Evolutionary conservation across 2,329 filamentous ascomycete species (phyloP).

Genomic region (Ambrosiella xylebori): DNA sequence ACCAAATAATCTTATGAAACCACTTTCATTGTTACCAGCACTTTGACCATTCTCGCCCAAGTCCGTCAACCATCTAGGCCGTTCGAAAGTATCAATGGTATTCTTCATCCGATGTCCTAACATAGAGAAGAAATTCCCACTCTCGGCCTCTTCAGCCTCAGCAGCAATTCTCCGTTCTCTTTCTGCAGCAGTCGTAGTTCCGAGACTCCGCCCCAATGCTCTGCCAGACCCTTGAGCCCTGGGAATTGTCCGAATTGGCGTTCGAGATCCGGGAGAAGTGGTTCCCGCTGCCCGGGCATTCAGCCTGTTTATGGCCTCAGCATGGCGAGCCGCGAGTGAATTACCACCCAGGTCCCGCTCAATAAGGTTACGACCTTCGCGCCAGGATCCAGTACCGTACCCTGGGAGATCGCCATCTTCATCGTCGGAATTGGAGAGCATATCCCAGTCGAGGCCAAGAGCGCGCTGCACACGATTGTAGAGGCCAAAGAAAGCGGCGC

Average conservation of each 20-base stretch:
- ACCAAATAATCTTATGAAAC: slow-evolving; percentile 42
- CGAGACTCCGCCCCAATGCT: slow-evolving; percentile 16
- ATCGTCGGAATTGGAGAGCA: slow-evolving; percentile 53
- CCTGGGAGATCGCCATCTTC: slow-evolving; percentile 44
- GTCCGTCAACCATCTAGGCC: slow-evolving; percentile 68
- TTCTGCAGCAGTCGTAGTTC: slow-evolving; percentile 18
- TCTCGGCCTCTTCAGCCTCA: slow-evolving; percentile 43
- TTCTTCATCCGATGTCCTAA: slow-evolving; percentile 79
- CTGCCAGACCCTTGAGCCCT: slow-evolving; percentile 19
- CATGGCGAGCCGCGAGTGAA: slow-evolving; percentile 33
- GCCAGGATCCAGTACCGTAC: slow-evolving; percentile 70
- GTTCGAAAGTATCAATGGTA: slow-evolving; percentile 68
- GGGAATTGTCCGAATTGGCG: slow-evolving; percentile 32
- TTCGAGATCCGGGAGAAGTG: slow-evolving; percentile 19
- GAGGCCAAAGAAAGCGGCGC: slow-evolving; percentile 72
- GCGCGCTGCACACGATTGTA: slow-evolving; percentile 66
- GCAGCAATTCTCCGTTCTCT: slow-evolving; percentile 12
- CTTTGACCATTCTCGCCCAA: slow-evolving; percentile 30
- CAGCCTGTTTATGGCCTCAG: slow-evolving; percentile 20
- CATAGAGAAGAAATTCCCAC: slow-evolving; percentile 69
- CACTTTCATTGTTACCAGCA: slow-evolving; percentile 17
- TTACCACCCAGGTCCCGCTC: slow-evolving; percentile 63
- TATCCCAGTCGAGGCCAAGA: slow-evolving; percentile 58
- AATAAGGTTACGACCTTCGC: slow-evolving; percentile 79
- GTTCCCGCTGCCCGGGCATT: slow-evolving; percentile 19